Conservation (phyloP, 768 basidiomycete genomes). For the Postia placenta region DNA sequence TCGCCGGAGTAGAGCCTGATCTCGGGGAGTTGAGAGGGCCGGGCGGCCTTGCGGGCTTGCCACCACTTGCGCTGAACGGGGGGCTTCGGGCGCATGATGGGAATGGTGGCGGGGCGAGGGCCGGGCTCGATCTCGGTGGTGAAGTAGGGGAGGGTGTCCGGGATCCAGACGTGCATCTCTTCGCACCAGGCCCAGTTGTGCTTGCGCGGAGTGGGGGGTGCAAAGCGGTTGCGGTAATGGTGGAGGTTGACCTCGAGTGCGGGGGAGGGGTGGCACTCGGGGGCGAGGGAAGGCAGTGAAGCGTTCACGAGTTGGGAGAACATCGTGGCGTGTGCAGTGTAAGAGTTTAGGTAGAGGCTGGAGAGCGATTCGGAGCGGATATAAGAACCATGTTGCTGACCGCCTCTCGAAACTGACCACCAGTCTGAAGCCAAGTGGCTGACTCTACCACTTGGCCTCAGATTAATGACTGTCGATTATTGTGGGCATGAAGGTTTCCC, state of each 20-base stretch:
- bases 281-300: not conserved
- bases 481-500: no score
- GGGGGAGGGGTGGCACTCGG: no score
- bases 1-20: not conserved
- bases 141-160: conserved; percentile 4
- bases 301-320: not conserved
- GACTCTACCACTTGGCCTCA: no score
- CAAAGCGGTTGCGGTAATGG: conserved; percentile 3
- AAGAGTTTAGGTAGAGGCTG: no score
- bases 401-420: no score
- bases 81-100: not conserved
- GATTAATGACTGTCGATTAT: no score
- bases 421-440: no score
- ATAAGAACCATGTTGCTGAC: no score
- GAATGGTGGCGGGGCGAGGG: not conserved
- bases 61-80: not conserved
- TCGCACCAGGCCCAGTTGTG: conserved; percentile 10
- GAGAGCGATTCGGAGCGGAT: no score
- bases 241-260: conserved; percentile 3
- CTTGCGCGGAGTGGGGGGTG: conserved; percentile 1
- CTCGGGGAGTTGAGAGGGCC: not conserved
- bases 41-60: not conserved
- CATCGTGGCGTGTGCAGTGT: not conserved
- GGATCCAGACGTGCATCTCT: conserved; percentile 9
- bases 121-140: not conserved